These are phyloP conservation scores for Coemansia sp. DNA, from an alignment of 371 early-diverging fungal genomes.

Conservation along the genomic window DNA sequence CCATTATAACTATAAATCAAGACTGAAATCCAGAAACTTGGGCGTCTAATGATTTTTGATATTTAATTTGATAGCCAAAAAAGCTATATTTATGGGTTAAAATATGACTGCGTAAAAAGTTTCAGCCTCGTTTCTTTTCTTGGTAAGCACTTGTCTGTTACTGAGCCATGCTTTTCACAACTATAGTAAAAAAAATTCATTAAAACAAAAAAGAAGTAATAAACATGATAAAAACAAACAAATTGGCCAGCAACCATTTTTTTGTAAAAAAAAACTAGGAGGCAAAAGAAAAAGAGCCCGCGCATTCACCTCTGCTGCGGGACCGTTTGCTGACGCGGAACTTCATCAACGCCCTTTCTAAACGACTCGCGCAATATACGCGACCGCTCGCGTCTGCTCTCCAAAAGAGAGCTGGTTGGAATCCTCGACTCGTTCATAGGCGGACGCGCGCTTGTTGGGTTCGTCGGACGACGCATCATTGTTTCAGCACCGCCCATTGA, in stretches of 20 bases:
- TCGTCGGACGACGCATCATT: slow-evolving; percentile 11
- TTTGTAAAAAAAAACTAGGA: not conserved
- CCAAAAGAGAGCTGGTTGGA: slow-evolving; percentile 12
- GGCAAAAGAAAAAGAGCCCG: not conserved
- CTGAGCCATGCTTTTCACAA: too few species aligned
- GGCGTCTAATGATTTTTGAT: too few species aligned
- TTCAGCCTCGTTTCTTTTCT: too few species aligned
- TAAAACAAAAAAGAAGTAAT: not conserved
- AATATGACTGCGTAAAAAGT: too few species aligned
- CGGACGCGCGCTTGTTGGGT: slow-evolving; percentile 10
- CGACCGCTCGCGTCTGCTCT: slow-evolving; percentile 22
- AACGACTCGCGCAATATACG: slow-evolving; percentile 30
- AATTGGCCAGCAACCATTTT: not conserved
- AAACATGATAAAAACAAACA: not conserved
- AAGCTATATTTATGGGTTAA: too few species aligned
- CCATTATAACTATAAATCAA: slow-evolving; percentile 1
- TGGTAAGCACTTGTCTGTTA: too few species aligned
- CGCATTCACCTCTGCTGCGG: slow-evolving; percentile 31
- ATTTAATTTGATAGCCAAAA: too few species aligned
- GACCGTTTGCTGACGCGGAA: slow-evolving; percentile 27
- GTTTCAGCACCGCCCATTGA: not conserved
- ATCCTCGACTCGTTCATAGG: slow-evolving; percentile 11
- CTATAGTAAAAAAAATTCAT: not conserved
- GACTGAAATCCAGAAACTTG: too few species aligned
- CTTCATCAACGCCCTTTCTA: slow-evolving; percentile 17